Evolutionary conservation across 768 basidiomycete species (phyloP).

Genomic region (Amanita rimosa): DNA sequence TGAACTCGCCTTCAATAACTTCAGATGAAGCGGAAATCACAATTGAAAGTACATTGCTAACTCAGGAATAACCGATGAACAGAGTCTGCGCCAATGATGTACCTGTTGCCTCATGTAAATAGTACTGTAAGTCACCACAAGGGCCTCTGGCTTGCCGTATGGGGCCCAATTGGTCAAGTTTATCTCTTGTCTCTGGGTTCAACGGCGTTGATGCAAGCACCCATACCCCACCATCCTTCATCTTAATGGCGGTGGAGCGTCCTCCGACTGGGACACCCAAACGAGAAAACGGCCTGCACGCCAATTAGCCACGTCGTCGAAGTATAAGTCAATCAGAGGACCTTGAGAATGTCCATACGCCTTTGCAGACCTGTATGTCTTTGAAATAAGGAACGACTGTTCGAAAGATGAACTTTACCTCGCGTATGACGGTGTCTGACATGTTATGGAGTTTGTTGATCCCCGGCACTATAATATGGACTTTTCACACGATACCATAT

Average conservation of each 20-base stretch:
- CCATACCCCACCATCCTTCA: slow-evolving; percentile 63
- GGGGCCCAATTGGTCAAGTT: slow-evolving; percentile 51
- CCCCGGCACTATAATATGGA: too few species aligned
- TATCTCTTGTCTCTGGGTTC: slow-evolving; percentile 49
- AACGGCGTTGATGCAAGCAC: slow-evolving; percentile 75
- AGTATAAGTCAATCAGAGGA: slow-evolving; percentile 11
- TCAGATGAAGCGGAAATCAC: slow-evolving; percentile 4
- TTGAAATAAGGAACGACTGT: background rate
- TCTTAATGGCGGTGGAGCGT: slow-evolving; percentile 69
- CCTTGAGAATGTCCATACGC: slow-evolving; percentile 60
- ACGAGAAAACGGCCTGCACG: slow-evolving; percentile 51
- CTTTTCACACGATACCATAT: background rate
- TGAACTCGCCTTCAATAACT: slow-evolving; percentile 44
- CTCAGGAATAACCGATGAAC: slow-evolving; percentile 53
- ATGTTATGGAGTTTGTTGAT: slow-evolving; percentile 8
- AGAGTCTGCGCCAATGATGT: slow-evolving; percentile 44
- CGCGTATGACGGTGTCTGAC: slow-evolving; percentile 28
- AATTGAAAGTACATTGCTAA: slow-evolving; percentile 14
- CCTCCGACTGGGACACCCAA: slow-evolving; percentile 70
- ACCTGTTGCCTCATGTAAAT: slow-evolving; percentile 21
- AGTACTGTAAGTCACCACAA: background rate
- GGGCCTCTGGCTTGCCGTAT: slow-evolving; percentile 38
- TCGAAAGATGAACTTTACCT: slow-evolving; percentile 15
- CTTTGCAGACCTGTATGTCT: slow-evolving; percentile 29
- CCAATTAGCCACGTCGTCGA: background rate